Evolutionary conservation across 305 asterid genomes (phyloP).

Genomic region (Petunia hybrid): DNA sequence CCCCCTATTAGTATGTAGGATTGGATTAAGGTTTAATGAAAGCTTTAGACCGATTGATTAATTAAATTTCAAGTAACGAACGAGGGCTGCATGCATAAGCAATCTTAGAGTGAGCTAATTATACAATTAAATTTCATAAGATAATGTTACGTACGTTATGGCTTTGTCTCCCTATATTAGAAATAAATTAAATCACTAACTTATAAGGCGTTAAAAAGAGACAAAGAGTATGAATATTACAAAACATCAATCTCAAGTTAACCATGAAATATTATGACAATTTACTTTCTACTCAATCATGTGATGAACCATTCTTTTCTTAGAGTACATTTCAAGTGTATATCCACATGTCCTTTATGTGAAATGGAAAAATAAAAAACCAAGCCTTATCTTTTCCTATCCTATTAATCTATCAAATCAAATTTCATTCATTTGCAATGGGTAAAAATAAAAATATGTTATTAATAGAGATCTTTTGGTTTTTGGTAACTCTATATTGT

Average conservation of each 20-base stretch:
- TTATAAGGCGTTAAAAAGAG: neutral
- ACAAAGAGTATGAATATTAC: neutral
- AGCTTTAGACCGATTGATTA: neutral
- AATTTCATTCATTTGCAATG: too few relatives aligned
- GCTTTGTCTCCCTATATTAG: constrained; percentile 28
- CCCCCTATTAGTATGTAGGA: neutral
- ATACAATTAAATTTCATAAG: neutral
- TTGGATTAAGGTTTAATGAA: neutral
- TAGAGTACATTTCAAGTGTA: constrained; percentile 38
- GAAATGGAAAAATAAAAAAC: too few relatives aligned
- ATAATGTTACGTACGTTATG: constrained; percentile 25
- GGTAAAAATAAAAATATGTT: too few relatives aligned
- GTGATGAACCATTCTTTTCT: constrained; percentile 23
- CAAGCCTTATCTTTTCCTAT: too few relatives aligned
- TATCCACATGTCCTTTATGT: neutral
- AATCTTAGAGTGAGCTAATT: constrained; percentile 1
- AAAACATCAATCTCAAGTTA: constrained; percentile 33
- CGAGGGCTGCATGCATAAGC: neutral
- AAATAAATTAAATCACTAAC: neutral
- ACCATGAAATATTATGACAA: constrained; percentile 12
- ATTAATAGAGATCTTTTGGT: too few relatives aligned
- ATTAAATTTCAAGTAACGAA: neutral
- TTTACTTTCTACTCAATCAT: constrained; percentile 35
- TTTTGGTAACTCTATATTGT: too few relatives aligned
- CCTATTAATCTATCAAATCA: too few relatives aligned